These are phyloP conservation scores for Ploettnerulaceae sp. DNA, from an alignment of 2,329 filamentous ascomycete genomes.

Conservation along the genomic window DNA sequence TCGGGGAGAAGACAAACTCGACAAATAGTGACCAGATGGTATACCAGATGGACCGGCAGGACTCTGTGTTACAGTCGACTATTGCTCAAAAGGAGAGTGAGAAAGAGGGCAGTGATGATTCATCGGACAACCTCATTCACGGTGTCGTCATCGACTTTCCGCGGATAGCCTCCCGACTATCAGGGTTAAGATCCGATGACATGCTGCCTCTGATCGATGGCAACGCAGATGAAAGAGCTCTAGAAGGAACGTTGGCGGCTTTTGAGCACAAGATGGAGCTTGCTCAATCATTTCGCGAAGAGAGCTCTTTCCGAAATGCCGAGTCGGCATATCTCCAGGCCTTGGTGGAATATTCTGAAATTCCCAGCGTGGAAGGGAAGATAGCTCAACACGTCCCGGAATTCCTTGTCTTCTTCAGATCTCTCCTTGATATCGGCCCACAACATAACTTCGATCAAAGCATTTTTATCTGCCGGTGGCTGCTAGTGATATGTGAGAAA, in stretches of 20 bases:
- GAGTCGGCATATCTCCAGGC: conserved; percentile 10
- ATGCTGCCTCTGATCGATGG: conserved; percentile 4
- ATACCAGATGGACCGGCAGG: conserved; percentile 7
- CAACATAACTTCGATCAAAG: conserved; percentile 5
- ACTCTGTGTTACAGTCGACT: background rate
- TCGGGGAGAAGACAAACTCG: conserved; percentile 4
- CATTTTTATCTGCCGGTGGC: conserved; percentile 10
- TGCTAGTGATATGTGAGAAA: conserved; percentile 7
- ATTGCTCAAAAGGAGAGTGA: background rate
- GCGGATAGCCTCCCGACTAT: conserved; percentile 4
- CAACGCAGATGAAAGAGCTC: conserved; percentile 1
- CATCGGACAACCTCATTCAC: conserved; percentile 1
- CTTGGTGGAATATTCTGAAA: conserved; percentile 7
- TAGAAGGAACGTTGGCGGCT: conserved; percentile 1
- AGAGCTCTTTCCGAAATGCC: conserved; percentile 5
- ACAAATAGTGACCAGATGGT: conserved; percentile 6
- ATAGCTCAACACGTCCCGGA: conserved; percentile 2
- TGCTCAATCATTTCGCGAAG: conserved; percentile 3
- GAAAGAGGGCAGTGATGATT: background rate
- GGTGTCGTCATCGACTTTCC: conserved; percentile 6
- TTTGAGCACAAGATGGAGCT: conserved; percentile 7
- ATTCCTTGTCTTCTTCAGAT: conserved; percentile 6
- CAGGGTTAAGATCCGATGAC: conserved; percentile 4
- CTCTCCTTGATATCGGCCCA: background rate
- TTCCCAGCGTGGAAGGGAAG: conserved; percentile 8